Evolutionary conservation across 345 rosid genomes (phyloP), one percentile per base, ranked within the genome.

Genomic region (Zanthoxylum bungeanum): DNA sequence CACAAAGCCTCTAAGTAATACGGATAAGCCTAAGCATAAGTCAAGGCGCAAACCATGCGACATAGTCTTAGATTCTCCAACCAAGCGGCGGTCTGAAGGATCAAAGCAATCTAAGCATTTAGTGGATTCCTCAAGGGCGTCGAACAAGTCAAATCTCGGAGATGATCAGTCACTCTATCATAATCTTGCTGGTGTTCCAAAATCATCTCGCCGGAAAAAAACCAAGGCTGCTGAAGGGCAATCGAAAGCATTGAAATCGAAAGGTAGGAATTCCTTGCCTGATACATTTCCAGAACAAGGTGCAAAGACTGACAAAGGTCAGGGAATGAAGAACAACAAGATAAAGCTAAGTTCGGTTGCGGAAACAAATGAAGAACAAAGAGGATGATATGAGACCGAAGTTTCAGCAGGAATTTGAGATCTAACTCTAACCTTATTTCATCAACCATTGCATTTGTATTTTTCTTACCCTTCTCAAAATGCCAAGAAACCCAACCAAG

Each of bases 141-240:
- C 50, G 14, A 69, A 47, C 1, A 78, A 70, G 31, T 64, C 70
- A 14, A 74, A 66, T 21, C 55, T 65, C 7, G 85, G 78, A 14
- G 19, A 44, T 2, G 40, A 21, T 6, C 82, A 80, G 7, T 66
- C 79, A 3, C 34, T 81, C 14, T 71, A 73, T 5, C 66, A 49
- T 1, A 80, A 74, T 40, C 57, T 60, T 12, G 72, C 83, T 12
- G 75, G 71, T 24, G 21, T 70, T 50, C 80, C 86, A 2, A 84
- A 79, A 58, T 76, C 78, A 52, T 34, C 74, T 14, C 69, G 83
- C 65, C 64, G 75, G 34, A 88, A 79, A 81, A 86, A 83, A 67
- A 69, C 87, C 2, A 88, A 79, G 51, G 86, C 66, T 0, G 36
- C 36, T 8, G 80, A 73, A 17, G 76, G 78, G 27, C 24, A 71